Percentiles rank a stretch among this genome's conserved stretches.
phyloP scores from a whole-genome alignment of 2,329 filamentous ascomycete genomes.

The Tolypocladium tundrense region DNA sequence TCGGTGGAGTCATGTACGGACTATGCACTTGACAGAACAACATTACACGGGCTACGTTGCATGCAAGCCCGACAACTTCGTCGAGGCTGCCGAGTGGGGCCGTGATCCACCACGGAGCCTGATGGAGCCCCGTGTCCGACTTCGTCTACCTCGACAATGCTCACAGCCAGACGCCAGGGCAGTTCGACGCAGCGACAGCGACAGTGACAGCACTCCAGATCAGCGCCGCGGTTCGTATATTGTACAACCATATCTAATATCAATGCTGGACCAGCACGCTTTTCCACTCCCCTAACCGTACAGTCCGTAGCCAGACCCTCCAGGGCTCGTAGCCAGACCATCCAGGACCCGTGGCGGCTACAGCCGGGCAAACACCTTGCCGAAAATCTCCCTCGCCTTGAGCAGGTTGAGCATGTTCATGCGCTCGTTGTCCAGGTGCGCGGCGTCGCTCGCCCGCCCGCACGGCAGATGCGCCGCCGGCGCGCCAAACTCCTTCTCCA shows the following conservation, averaged over 20 bases:
- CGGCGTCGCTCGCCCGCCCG: conserved; percentile 86
- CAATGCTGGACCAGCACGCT: background rate
- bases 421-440: conserved; percentile 93
- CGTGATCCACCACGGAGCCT: background rate
- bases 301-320: background rate
- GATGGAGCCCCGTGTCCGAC: too few species aligned
- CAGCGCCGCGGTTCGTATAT: background rate
- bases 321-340: background rate
- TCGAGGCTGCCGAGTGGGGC: background rate
- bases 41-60: too few species aligned
- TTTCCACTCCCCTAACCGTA: background rate
- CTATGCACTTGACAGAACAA: too few species aligned
- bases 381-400: conserved; percentile 88
- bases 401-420: conserved; percentile 77
- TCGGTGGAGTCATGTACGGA: too few species aligned
- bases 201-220: too few species aligned
- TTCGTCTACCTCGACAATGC: too few species aligned
- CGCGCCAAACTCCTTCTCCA: conserved; percentile 88
- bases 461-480: conserved; percentile 89
- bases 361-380: conserved; percentile 67
- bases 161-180: too few species aligned
- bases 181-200: too few species aligned
- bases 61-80: too few species aligned
- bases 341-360: conserved; percentile 13
- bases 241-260: background rate